These are phyloP conservation scores for Jatropha multifida DNA, from an alignment of 441 rosid genomes.

Conservation along the genomic window DNA sequence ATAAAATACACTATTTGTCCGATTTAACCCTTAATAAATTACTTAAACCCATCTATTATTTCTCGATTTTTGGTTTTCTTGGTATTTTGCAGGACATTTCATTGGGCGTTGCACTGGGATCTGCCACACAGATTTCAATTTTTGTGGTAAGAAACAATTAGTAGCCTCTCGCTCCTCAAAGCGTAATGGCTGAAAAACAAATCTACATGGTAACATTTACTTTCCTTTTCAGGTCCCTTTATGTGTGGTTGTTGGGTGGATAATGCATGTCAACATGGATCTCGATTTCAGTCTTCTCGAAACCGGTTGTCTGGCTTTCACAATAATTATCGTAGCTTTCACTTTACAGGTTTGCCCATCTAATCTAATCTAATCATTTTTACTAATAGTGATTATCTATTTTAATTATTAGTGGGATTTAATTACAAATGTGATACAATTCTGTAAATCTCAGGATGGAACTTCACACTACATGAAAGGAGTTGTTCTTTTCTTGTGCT, in stretches of 20 bases:
- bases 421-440: not conserved
- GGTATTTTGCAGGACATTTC: conserved; percentile 63
- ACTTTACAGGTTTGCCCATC: conserved; percentile 60
- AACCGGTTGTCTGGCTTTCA: conserved; percentile 72
- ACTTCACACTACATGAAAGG: conserved; percentile 95
- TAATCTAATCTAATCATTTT: not conserved
- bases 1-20: conserved; percentile 32
- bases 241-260: conserved; percentile 72
- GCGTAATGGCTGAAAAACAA: no score
- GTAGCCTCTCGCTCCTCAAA: no score
- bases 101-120: conserved; percentile 82
- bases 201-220: no score
- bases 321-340: conserved; percentile 73
- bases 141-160: conserved; percentile 56
- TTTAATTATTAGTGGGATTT: not conserved
- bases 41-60: no score
- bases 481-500: conserved; percentile 60
- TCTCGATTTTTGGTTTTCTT: no score
- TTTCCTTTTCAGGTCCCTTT: conserved; percentile 49
- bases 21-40: not conserved
- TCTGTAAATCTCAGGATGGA: conserved; percentile 56
- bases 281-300: conserved; percentile 80
- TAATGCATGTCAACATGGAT: conserved; percentile 73
- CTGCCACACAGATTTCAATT: conserved; percentile 85
- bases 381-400: no score